Evolutionary conservation across 768 basidiomycete species (phyloP).

Genomic region (Steccherinum ochraceum): DNA sequence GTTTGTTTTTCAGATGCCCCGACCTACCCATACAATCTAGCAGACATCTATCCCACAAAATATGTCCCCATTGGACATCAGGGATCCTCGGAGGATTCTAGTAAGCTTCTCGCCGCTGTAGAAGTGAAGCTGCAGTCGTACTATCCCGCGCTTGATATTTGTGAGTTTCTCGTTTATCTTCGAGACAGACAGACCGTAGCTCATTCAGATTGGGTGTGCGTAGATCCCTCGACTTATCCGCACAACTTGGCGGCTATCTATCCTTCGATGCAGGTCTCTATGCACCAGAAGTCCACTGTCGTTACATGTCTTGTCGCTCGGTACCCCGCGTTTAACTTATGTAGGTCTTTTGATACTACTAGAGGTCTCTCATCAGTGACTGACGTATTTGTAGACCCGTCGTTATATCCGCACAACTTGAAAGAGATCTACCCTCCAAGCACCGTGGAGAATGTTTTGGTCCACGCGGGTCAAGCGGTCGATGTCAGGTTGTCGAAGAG

Average conservation of each 20-base stretch:
- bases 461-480: neutral
- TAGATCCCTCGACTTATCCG: conserved; percentile 38
- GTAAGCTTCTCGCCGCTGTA: too few species aligned
- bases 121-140: neutral
- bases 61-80: neutral
- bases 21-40: conserved; percentile 17
- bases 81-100: neutral
- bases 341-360: too few species aligned
- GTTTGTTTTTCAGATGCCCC: conserved; percentile 12
- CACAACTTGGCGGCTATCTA: conserved; percentile 32
- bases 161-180: conserved; percentile 22
- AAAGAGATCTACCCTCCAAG: neutral
- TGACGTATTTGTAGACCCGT: neutral
- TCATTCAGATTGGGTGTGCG: neutral
- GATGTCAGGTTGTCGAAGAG: neutral
- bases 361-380: neutral
- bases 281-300: neutral
- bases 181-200: neutral
- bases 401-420: neutral
- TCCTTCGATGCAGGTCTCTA: conserved; percentile 14
- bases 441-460: neutral
- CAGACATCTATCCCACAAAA: conserved; percentile 12
- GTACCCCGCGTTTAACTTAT: conserved; percentile 1
- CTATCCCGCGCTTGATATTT: conserved; percentile 24
- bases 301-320: neutral